phyloP scores from a whole-genome alignment of 2,329 filamentous ascomycete species.

The Tolypocladium cylindrosporum region DNA sequence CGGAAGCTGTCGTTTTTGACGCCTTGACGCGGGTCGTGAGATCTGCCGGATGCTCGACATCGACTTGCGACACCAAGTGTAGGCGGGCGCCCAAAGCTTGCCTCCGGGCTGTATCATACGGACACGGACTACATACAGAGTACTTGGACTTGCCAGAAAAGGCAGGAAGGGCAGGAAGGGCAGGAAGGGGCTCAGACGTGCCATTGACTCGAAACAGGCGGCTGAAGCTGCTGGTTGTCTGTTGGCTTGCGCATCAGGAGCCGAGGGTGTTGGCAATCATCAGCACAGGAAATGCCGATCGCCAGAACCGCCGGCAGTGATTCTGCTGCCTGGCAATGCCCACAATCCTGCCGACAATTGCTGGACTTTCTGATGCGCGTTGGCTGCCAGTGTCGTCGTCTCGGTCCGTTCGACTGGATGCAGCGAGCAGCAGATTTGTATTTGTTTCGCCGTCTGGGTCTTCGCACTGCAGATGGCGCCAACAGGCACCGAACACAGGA shows the following conservation, averaged over 20 bases:
- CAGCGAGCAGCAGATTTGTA: not conserved
- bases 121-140: not conserved
- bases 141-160: not conserved
- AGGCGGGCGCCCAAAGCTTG: not conserved
- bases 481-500: not conserved
- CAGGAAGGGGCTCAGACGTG: not conserved
- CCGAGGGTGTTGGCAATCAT: not conserved
- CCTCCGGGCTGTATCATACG: not conserved
- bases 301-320: not conserved
- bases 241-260: not conserved
- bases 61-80: not conserved
- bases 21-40: not conserved
- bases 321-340: not conserved
- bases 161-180: not conserved
- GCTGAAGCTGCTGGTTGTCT: not conserved
- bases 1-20: not conserved
- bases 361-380: not conserved
- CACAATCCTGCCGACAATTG: not conserved
- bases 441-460: not conserved
- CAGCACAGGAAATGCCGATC: not conserved
- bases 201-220: not conserved
- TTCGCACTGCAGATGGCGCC: not conserved
- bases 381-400: not conserved
- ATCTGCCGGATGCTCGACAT: not conserved
- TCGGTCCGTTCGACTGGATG: too few relatives aligned